Evolutionary conservation across 495 filamentous ascomycete species (phyloP).

Genomic region (Xylaria scruposa): DNA sequence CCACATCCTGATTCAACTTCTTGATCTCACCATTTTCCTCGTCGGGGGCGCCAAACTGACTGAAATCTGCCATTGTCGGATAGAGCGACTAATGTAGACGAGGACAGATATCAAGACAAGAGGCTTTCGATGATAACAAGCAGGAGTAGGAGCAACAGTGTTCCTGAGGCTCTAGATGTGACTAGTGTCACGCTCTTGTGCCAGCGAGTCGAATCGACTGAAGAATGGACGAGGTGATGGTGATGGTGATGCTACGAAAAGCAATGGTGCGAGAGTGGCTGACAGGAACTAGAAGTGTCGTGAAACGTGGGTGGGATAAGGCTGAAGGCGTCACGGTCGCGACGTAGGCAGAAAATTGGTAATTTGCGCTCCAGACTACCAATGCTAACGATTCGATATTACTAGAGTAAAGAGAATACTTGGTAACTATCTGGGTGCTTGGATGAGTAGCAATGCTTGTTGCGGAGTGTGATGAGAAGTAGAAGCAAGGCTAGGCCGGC

Average conservation of each 20-base stretch:
- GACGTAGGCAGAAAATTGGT: neutral
- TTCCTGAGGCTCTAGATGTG: neutral
- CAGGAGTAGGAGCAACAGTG: neutral
- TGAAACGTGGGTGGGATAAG: neutral
- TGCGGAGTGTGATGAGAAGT: neutral
- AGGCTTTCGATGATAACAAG: neutral
- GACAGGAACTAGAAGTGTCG: neutral
- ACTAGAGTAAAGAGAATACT: neutral
- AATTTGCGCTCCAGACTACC: neutral
- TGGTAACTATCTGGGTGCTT: neutral
- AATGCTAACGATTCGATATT: neutral
- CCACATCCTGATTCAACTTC: slow-evolving; percentile 78
- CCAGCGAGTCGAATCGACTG: neutral
- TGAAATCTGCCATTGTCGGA: slow-evolving; percentile 53
- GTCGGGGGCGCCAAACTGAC: slow-evolving; percentile 74
- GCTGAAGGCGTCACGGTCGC: neutral
- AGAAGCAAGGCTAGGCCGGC: slow-evolving; percentile 12
- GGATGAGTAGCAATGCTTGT: neutral
- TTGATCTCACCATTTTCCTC: slow-evolving; percentile 86
- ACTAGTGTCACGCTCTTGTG: neutral
- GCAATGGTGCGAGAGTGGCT: neutral
- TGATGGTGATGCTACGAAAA: neutral
- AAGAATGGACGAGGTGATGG: neutral
- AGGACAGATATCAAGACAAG: neutral
- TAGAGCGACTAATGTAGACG: neutral